Evolutionary conservation across 2,329 filamentous ascomycete genomes (phyloP).

Genomic region (Aurifilum marmelostoma): DNA sequence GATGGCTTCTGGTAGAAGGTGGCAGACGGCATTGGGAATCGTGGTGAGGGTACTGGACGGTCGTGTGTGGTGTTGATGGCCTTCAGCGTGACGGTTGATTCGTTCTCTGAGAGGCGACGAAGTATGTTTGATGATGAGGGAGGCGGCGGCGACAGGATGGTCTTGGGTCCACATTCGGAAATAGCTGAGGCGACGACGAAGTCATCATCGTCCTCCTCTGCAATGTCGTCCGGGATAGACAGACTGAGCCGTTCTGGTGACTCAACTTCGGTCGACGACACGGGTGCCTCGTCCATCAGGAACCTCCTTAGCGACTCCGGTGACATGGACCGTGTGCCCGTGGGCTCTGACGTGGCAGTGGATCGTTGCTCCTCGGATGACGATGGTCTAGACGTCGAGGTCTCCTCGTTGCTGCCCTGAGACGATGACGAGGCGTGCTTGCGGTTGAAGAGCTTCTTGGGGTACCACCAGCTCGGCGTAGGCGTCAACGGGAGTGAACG

Average conservation of each 20-base stretch:
- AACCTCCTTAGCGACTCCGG: slow-evolving; percentile 59
- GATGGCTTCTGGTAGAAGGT: slow-evolving; percentile 21
- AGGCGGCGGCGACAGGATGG: slow-evolving; percentile 54
- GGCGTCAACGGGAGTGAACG: slow-evolving; percentile 54
- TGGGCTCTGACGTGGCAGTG: slow-evolving; percentile 36
- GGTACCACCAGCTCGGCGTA: slow-evolving; percentile 48
- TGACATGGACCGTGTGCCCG: slow-evolving; percentile 56
- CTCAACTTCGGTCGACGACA: slow-evolving; percentile 37
- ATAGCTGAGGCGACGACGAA: slow-evolving; percentile 61
- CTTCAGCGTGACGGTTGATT: slow-evolving; percentile 28
- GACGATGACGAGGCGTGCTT: slow-evolving; percentile 40
- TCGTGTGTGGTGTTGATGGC: slow-evolving; percentile 17
- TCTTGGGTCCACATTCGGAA: slow-evolving; percentile 50
- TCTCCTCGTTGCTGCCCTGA: slow-evolving; percentile 40
- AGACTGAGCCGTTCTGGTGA: slow-evolving; percentile 42
- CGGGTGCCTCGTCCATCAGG: slow-evolving; percentile 50
- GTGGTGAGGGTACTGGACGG: slow-evolving; percentile 34
- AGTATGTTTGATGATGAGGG: slow-evolving; percentile 43
- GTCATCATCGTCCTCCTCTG: slow-evolving; percentile 59
- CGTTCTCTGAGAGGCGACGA: slow-evolving; percentile 28
- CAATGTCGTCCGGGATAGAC: slow-evolving; percentile 50
- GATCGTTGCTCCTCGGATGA: slow-evolving; percentile 38
- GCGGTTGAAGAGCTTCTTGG: slow-evolving; percentile 53
- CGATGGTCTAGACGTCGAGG: slow-evolving; percentile 32
- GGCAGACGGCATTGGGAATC: slow-evolving; percentile 36